Conservation (phyloP, 495 filamentous ascomycete genomes). For the Apiosordaria backusii region DNA sequence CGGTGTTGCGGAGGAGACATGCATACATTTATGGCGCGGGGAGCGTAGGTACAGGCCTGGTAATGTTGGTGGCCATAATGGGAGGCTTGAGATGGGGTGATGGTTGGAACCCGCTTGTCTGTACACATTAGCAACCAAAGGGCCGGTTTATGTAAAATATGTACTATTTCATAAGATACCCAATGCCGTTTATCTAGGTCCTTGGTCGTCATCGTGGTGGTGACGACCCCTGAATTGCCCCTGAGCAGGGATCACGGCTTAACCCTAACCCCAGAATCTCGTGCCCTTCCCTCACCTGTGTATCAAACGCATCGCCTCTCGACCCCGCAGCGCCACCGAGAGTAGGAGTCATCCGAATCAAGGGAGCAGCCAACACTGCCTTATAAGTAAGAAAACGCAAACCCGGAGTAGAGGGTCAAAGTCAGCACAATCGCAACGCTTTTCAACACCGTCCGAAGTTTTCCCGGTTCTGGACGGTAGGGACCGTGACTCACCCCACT, state of each 20-base stretch:
- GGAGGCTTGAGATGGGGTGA: slow-evolving; percentile 75
- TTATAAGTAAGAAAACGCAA: neutral
- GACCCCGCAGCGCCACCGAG: neutral
- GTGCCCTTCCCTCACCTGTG: neutral
- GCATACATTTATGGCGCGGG: slow-evolving; percentile 70
- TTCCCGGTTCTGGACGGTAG: slow-evolving; percentile 7
- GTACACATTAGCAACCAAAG: neutral
- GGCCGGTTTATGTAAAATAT: neutral
- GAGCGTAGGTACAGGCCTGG: slow-evolving; percentile 64
- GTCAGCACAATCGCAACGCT: neutral
- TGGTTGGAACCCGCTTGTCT: slow-evolving; percentile 41
- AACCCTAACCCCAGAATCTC: neutral
- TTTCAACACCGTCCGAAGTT: slow-evolving; percentile 10
- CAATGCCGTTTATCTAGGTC: neutral
- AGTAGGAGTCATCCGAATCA: neutral
- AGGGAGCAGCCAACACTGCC: neutral
- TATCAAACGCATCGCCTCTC: neutral
- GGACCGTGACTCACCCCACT: slow-evolving; percentile 23
- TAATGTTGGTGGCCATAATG: slow-evolving; percentile 68
- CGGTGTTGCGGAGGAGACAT: slow-evolving; percentile 59
- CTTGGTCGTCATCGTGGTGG: neutral
- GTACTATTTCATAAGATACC: neutral
- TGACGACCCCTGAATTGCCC: neutral
- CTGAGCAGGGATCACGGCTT: neutral
- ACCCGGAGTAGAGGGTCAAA: neutral